Base-by-base conservation (phyloP, 768 basidiomycete species). In the Tylopilus rubrobrunneus region DNA sequence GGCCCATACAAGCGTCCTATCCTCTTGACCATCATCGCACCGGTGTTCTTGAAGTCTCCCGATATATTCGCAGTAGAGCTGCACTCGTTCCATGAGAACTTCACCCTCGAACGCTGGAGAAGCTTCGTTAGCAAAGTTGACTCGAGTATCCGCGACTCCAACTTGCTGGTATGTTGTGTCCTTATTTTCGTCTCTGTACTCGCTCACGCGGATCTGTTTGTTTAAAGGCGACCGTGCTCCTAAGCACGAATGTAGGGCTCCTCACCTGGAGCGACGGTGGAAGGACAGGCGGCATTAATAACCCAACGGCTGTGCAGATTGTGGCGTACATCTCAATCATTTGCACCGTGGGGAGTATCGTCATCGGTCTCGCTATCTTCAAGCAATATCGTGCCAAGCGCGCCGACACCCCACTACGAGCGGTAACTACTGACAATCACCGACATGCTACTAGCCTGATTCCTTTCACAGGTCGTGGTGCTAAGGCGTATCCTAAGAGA, bases 381-480 rank as follows among this genome's bases (percentile, higher is more conserved):
- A 69, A 69, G 44, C 67, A 71, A 52, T 69, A 69, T 39, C 67
- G 67, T 42, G 67, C 67, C 43, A 69, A 58, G 31, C 65, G 67
- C 3, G 69, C 61, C 2, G 67, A 69, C 45, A 69, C 69, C 3
- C 67, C 69, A 23, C 43, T 65, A 25, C 63, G 59, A 53, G 67
- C 69, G 51, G 67, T 69, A 58, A 56, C 17, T 51, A 0, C 7
- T 12, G 1, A 50, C 14, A 15, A n/a, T 4, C n/a, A 8, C 14
- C 43, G 19, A 19, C 14, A 15, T 27, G 23, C 7, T n/a, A 19
- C 23, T 5, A 9, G 17, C 19, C 28, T 59, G 17, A 65, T 46
- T 15, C 37, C 19, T 49, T 39, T 42, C 19, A 12, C 37, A 69
- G 67, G 57, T 69, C 15, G 45, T 56, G 15, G 57, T 67, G 3